Evolutionary conservation across 768 basidiomycete genomes (phyloP), one percentile per base, ranked within the genome.

Genomic region (Lentinula detonsa): DNA sequence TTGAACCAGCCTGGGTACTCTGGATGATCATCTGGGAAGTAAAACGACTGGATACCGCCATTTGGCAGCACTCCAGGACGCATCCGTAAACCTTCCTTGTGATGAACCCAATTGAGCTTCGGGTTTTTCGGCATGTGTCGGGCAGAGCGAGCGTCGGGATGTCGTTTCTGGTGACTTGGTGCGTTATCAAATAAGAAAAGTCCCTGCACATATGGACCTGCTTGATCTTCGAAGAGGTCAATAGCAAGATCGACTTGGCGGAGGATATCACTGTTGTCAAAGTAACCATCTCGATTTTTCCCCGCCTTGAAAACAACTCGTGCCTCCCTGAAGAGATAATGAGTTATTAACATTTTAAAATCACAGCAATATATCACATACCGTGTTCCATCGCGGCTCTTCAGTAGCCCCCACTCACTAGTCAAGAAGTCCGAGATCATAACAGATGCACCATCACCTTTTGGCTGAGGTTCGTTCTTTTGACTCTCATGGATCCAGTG

Each of bases 1-100:
- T 76, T 76, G 63, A 76, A 76, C 64, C 61, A 67, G 8, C 72
- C 70, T 5, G 73, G 70, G 59, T 66, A 65, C 21, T 64, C 65
- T 13, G 66, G 67, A 58, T 75, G 73, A 57, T 72, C 58, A 21
- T 70, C 62, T 2, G 63, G 62, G 56, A 65, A 77, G 63, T 77
- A 76, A 5, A 78, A 65, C 18, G 59, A 37, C 55, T 78, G 75
- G 23, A 61, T 28, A 28, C 51, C 2, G 4, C 67, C 64, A 66
- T 73, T 60, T 2, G 64, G 45, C n/a, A 72, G 55, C 7, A 13
- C 39, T 21, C 54, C 69, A 63, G 64, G 56, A 4, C 64, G 60
- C 70, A 74, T 73, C 7, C 53, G 18, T 37, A 62, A 21, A 21
- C 21, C 21, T 21, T 21, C 21, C 21, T 21, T 21, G 43, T 15